Base-by-base conservation (phyloP, 31 red algal genomes). In the Porphyra umbilicalis region DNA sequence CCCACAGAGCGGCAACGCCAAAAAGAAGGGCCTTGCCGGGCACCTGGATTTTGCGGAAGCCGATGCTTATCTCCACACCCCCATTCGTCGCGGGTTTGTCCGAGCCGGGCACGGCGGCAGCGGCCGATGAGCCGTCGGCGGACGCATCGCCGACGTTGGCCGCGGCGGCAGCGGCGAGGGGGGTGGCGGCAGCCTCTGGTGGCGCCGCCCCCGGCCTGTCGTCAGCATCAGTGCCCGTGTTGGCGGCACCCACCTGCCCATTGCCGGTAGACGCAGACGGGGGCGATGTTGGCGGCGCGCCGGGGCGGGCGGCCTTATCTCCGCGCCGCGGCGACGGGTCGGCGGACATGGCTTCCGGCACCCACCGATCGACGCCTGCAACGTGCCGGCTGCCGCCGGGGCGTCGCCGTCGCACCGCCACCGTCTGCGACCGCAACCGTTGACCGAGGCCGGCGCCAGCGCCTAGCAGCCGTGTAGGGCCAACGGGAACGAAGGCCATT, bases 1-100 rank as follows among this genome's bases (percentile, higher is more conserved):
- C 95, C 92, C 92, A 94, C 57, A 94, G 81, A 3, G 94, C 85
- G 0, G 95, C 86, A 8, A 98, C 91, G 10, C 85, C 80, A 68
- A 88, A 94, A 25, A 94, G 75, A 25, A 98, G 85, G 11, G 30
- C 0, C 57, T 71, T 71, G 14, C 57, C 57, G 25, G 57, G 57
- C 57, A 71, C 57, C 57, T 71, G 7, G 16, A 71, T 29, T 18
- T 71, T 29, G 11, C 57, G 25, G 30, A 71, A 71, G 57, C 57
- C 57, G 25, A 71, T 4, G 14, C 8, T 71, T 18, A 71, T n/a
- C 25, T 4, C 30, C 25, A 71, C 57, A 18, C 25, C 25, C 57
- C 57, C 57, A 1, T 71, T 29, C 57, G 25, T 71, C 8, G 18
- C 8, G 20, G 57, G 25, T n/a, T n/a, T n/a, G n/a, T n/a, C n/a